Percentiles rank a stretch among this genome's conserved stretches.
These are phyloP conservation scores for Aureobasidium subglaciale DNA, from an alignment of 2,329 filamentous ascomycete genomes.

Conservation along the genomic window DNA sequence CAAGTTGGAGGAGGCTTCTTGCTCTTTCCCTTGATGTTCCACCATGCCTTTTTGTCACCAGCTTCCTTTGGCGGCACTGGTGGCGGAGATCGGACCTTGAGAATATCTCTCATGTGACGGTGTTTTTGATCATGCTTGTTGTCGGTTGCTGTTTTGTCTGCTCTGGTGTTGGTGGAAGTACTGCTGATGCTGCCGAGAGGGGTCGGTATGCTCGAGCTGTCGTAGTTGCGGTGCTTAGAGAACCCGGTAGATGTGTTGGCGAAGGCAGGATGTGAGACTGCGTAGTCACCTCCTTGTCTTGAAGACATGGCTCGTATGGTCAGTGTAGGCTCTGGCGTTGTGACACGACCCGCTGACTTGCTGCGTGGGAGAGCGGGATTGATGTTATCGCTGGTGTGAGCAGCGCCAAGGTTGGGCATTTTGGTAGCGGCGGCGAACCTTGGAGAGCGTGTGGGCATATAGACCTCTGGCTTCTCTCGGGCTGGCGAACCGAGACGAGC, in stretches of 20 bases:
- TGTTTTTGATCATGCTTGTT: slow-evolving; percentile 12
- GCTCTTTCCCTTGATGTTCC: slow-evolving; percentile 29
- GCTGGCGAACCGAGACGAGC: slow-evolving; percentile 21
- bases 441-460: slow-evolving; percentile 18
- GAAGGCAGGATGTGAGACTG: neutral
- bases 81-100: slow-evolving; percentile 13
- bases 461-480: slow-evolving; percentile 18
- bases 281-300: neutral
- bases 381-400: slow-evolving; percentile 9
- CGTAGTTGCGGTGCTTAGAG: slow-evolving; percentile 12
- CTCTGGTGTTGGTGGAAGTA: slow-evolving; percentile 19
- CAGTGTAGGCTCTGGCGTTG: neutral
- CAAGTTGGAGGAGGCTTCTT: slow-evolving; percentile 32
- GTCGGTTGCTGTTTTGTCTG: slow-evolving; percentile 12
- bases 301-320: neutral
- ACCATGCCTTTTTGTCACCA: slow-evolving; percentile 23
- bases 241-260: neutral
- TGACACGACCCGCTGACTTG: neutral
- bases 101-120: slow-evolving; percentile 20
- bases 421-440: neutral
- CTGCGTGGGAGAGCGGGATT: slow-evolving; percentile 15
- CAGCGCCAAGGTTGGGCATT: slow-evolving; percentile 3
- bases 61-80: slow-evolving; percentile 16
- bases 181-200: slow-evolving; percentile 5
- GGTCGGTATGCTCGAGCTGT: slow-evolving; percentile 7